Conservation (phyloP, 2,329 filamentous ascomycete species). For the Sporothrix euskadiensis region DNA sequence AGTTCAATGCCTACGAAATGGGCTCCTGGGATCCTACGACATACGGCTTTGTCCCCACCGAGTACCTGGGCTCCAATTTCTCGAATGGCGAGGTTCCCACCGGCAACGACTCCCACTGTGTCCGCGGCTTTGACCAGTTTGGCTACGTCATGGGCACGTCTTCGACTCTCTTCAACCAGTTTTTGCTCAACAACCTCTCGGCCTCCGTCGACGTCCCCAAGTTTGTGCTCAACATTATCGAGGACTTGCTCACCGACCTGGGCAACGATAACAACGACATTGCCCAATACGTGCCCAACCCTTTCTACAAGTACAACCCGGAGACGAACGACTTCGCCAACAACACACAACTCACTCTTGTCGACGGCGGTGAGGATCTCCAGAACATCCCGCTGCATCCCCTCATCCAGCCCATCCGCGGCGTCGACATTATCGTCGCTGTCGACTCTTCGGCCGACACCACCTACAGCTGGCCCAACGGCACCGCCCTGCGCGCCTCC, state of each 20-base stretch:
- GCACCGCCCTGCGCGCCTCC: slow-evolving; percentile 58
- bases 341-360: slow-evolving; percentile 46
- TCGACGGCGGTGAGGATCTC: slow-evolving; percentile 52
- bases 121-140: slow-evolving; percentile 78
- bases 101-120: slow-evolving; percentile 59
- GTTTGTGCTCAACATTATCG: slow-evolving; percentile 54
- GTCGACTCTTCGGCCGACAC: slow-evolving; percentile 66
- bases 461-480: slow-evolving; percentile 59
- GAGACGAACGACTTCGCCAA: slow-evolving; percentile 42
- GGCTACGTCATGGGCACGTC: slow-evolving; percentile 86
- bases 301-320: slow-evolving; percentile 55
- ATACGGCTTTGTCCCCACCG: slow-evolving; percentile 59
- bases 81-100: slow-evolving; percentile 55
- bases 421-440: slow-evolving; percentile 64
- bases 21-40: slow-evolving; percentile 63
- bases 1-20: slow-evolving; percentile 67
- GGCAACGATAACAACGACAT: slow-evolving; percentile 53
- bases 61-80: slow-evolving; percentile 62
- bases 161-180: slow-evolving; percentile 79
- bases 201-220: slow-evolving; percentile 46
- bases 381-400: slow-evolving; percentile 57
- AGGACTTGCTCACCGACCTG: slow-evolving; percentile 54
- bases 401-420: slow-evolving; percentile 51
- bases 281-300: slow-evolving; percentile 61
- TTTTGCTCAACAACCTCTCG: slow-evolving; percentile 65